Conservation (phyloP, 257 asterid species). For the Paraleonurus japonicus region DNA sequence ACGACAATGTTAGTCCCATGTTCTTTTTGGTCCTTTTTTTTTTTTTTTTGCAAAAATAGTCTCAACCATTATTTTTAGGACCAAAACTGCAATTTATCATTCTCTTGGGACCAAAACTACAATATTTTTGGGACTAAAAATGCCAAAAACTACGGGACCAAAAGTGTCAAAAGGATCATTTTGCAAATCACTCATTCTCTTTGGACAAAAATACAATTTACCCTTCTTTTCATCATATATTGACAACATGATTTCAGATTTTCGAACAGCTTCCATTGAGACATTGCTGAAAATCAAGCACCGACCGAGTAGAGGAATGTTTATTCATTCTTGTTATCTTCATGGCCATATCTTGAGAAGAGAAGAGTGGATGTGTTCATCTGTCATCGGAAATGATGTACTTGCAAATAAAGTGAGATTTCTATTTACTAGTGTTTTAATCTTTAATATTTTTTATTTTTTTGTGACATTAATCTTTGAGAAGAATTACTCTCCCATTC, state of each 20-base stretch:
- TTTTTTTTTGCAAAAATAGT: no score
- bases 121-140: no score
- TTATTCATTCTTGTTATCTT: conserved; percentile 24
- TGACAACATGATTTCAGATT: conserved; percentile 18
- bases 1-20: no score
- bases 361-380: conserved; percentile 27
- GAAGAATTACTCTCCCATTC: not conserved
- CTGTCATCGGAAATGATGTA: conserved; percentile 6
- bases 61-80: no score
- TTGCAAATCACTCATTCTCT: no score
- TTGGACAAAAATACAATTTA: no score
- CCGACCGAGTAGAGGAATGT: conserved; percentile 24
- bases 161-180: no score
- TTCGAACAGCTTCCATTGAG: not conserved
- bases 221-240: not conserved
- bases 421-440: not conserved
- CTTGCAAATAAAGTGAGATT: conserved; percentile 11
- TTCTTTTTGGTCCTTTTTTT: no score
- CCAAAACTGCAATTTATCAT: no score
- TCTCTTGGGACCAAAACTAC: no score
- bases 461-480: not conserved
- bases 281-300: conserved; percentile 17
- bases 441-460: not conserved
- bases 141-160: no score
- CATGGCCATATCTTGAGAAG: conserved; percentile 15